A percentile compares a stretch with the other conserved stretches of the same genome.
phyloP scores from a whole-genome alignment of 768 basidiomycete species.

The Lactarius hatsudake region DNA sequence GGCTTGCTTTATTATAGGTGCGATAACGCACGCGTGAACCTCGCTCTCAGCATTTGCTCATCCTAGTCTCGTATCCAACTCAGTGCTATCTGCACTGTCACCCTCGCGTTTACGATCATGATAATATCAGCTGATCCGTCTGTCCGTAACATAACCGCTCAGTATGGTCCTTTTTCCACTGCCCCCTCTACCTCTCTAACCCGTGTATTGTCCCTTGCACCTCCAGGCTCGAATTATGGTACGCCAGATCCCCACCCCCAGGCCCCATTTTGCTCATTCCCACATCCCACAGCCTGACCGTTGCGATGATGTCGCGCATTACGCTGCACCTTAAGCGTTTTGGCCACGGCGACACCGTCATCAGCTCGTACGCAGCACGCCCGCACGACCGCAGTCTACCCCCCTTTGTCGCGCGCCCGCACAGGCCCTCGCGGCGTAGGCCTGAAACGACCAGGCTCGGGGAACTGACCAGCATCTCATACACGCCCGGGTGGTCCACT shows the following conservation, averaged over 20 bases:
- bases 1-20: slow-evolving; percentile 23
- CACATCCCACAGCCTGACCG: slow-evolving; percentile 32
- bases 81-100: slow-evolving; percentile 41
- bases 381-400: not conserved
- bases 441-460: not conserved
- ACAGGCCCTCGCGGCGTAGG: not conserved
- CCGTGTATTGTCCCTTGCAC: not conserved
- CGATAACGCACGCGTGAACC: not conserved
- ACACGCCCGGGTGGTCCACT: not conserved
- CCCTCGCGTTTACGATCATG: slow-evolving; percentile 40
- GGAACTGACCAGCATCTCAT: not conserved
- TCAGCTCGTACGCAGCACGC: not conserved
- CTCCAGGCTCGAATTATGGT: slow-evolving; percentile 17
- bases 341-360: slow-evolving; percentile 33
- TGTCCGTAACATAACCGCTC: slow-evolving; percentile 40
- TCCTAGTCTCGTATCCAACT: no score
- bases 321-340: slow-evolving; percentile 47
- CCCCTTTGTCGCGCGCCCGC: not conserved
- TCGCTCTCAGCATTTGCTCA: not conserved
- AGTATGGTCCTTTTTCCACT: slow-evolving; percentile 21
- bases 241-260: not conserved
- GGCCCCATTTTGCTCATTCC: not conserved
- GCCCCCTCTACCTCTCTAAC: not conserved
- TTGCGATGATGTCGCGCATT: slow-evolving; percentile 69
- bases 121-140: slow-evolving; percentile 33